Evolutionary conservation across 495 filamentous ascomycete genomes (phyloP).

Genomic region (Thermochaetoides thermophila): DNA sequence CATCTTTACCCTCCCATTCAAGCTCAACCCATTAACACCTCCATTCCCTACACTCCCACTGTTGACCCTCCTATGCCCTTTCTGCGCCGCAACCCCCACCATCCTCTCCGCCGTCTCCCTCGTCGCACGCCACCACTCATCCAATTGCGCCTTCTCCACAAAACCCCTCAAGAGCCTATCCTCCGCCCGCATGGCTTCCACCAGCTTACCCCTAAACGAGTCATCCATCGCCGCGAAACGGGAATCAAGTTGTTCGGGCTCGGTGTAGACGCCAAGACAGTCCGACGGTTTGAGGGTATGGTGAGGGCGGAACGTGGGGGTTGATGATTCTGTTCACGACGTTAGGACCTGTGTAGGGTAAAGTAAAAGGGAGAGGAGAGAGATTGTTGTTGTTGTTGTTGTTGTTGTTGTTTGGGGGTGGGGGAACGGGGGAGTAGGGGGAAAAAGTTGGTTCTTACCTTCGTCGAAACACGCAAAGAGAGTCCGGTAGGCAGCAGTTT

Average conservation of each 20-base stretch:
- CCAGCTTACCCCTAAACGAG: conserved; percentile 32
- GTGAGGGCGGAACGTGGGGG: conserved; percentile 26
- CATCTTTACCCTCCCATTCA: too few species aligned
- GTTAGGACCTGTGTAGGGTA: too few species aligned
- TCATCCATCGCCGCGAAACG: conserved; percentile 36
- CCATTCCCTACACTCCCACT: too few species aligned
- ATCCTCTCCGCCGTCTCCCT: conserved; percentile 18
- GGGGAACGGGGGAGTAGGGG: background rate
- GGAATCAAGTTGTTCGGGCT: conserved; percentile 35
- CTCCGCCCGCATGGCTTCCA: conserved; percentile 41
- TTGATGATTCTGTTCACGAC: conserved; percentile 8
- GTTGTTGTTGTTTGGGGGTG: too few species aligned
- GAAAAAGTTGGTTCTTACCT: conserved; percentile 25
- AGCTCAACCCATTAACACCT: too few species aligned
- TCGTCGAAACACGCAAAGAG: conserved; percentile 29
- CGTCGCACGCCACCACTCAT: conserved; percentile 35
- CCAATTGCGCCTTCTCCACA: conserved; percentile 44
- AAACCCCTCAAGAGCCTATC: conserved; percentile 33
- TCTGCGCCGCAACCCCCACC: too few species aligned
- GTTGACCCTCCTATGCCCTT: too few species aligned
- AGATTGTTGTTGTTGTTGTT: background rate
- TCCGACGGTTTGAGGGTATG: conserved; percentile 35
- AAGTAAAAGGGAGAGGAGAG: too few species aligned
- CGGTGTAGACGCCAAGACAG: conserved; percentile 36
- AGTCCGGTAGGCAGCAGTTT: conserved; percentile 36